Conservation (phyloP, 345 rosid genomes). For the Gossypium raimondii region DNA sequence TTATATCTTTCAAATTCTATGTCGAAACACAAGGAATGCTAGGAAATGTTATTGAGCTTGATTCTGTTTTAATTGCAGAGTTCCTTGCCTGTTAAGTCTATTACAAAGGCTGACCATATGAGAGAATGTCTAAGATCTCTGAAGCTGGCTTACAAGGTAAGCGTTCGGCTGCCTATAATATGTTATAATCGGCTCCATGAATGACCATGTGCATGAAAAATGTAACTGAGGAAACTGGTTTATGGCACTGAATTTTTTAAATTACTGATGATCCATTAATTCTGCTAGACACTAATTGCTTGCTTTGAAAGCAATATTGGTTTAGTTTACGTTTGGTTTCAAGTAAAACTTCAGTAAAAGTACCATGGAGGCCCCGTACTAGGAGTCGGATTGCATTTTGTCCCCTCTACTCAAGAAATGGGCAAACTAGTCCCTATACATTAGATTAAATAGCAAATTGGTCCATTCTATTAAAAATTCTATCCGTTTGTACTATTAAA, state of each 20-base stretch:
- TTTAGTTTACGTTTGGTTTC: no score
- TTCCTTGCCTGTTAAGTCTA: slow-evolving; percentile 9
- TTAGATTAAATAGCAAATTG: no score
- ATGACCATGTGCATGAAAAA: background rate
- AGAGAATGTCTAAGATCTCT: slow-evolving; percentile 68
- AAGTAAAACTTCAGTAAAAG: no score
- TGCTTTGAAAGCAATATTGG: no score
- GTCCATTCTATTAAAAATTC: no score
- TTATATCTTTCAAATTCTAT: background rate
- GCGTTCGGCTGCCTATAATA: background rate
- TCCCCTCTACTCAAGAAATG: no score
- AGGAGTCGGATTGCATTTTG: no score
- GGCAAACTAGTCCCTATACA: no score
- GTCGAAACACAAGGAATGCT: background rate
- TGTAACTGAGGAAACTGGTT: background rate
- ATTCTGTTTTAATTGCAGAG: slow-evolving; percentile 33
- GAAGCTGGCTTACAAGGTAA: slow-evolving; percentile 54
- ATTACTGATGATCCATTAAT: no score
- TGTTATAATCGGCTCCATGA: background rate
- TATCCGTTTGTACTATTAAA: no score
- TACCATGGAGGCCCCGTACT: no score
- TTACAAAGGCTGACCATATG: slow-evolving; percentile 46
- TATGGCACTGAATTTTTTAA: background rate
- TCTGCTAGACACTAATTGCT: no score
- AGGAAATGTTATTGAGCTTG: slow-evolving; percentile 2